Conservation (phyloP, 176 grass and related monocot genomes). For the Themeda triandra region DNA sequence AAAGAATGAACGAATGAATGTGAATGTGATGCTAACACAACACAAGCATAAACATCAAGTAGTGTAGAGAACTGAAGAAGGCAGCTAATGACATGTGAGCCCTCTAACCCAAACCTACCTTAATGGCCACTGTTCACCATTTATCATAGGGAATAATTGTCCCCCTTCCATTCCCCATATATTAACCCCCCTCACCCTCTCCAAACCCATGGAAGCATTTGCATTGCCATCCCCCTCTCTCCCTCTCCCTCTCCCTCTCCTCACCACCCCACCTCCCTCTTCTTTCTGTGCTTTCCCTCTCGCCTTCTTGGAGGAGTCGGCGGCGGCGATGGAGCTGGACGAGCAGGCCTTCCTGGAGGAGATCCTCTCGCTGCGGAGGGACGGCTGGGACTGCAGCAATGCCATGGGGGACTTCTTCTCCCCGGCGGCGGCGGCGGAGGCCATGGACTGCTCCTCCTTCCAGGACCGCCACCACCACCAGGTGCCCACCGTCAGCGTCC, state of each 20-base stretch:
- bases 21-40: not conserved
- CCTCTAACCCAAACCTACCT: not conserved
- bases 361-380: conserved; percentile 70
- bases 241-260: not conserved
- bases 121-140: conserved; percentile 18
- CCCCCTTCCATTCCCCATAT: conserved; percentile 29
- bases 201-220: not conserved
- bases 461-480: conserved; percentile 56
- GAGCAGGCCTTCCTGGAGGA: conserved; percentile 94
- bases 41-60: not conserved
- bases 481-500: conserved; percentile 31
- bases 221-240: not conserved
- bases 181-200: conserved; percentile 23
- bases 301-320: not conserved
- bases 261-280: not conserved
- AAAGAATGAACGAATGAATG: not conserved
- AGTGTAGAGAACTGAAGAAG: not conserved
- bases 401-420: conserved; percentile 84
- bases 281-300: not conserved
- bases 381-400: conserved; percentile 74
- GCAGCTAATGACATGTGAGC: conserved; percentile 32
- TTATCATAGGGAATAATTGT: conserved; percentile 75
- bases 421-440: conserved; percentile 17
- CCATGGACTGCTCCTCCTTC: conserved; percentile 82
- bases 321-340: conserved; percentile 63